Percentiles rank a stretch among this genome's conserved stretches.
Evolutionary conservation across 805 yeast species (phyloP).

Genomic region (Metschnikowia chrysomelidarum): DNA sequence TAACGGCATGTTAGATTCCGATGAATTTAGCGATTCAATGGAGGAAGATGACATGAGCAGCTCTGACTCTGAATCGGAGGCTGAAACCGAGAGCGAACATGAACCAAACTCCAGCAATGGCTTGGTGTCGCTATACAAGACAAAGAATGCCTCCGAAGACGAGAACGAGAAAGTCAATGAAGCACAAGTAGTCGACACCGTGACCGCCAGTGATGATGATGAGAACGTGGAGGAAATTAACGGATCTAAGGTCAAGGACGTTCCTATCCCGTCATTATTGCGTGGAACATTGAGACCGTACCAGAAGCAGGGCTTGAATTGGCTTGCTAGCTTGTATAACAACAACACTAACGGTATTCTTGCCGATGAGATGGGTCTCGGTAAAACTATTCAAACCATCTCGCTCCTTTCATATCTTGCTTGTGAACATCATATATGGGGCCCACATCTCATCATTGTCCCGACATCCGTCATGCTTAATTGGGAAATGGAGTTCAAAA

Average conservation of each 20-base stretch:
- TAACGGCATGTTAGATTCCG: conserved; percentile 20
- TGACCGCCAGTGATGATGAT: conserved; percentile 7
- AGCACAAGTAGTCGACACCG: conserved; percentile 8
- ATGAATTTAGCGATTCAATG: conserved; percentile 20
- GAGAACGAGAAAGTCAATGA: conserved; percentile 13
- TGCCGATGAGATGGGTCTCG: conserved; percentile 99
- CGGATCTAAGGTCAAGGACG: conserved; percentile 52
- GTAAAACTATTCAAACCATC: conserved; percentile 95
- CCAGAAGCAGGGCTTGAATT: conserved; percentile 94
- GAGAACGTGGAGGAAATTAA: conserved; percentile 35
- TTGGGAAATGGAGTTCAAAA: conserved; percentile 99
- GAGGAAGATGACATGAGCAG: conserved; percentile 15
- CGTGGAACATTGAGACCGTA: conserved; percentile 85
- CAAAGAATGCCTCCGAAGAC: conserved; percentile 2
- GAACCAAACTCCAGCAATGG: not conserved
- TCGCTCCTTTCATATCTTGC: conserved; percentile 84
- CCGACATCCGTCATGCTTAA: conserved; percentile 97
- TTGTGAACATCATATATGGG: conserved; percentile 93
- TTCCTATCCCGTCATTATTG: conserved; percentile 71
- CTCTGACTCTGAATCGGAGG: conserved; percentile 16
- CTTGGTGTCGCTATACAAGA: conserved; percentile 3
- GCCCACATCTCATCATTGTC: conserved; percentile 94
- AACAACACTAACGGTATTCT: conserved; percentile 93
- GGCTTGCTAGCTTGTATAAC: conserved; percentile 93
- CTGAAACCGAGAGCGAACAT: not conserved